A percentile compares a stretch with the other conserved stretches of the same genome.
These are phyloP conservation scores for Leishmania major DNA, from an alignment of 208 protist species.

Conservation along the genomic window DNA sequence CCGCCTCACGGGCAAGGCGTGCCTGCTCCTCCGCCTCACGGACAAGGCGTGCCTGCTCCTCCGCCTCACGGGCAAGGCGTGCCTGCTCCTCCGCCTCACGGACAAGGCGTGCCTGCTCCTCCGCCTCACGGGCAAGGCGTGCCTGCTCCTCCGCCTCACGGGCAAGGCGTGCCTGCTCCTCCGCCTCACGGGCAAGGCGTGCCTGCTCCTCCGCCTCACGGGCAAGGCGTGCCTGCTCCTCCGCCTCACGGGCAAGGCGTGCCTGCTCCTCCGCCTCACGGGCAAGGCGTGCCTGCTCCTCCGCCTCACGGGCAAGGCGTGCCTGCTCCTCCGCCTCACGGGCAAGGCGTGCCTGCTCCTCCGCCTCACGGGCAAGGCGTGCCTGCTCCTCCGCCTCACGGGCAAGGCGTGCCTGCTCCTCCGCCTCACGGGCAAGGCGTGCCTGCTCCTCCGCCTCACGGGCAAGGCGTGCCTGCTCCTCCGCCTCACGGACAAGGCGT, in stretches of 20 bases:
- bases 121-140: background rate
- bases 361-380: background rate
- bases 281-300: background rate
- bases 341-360: background rate
- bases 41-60: too few species aligned
- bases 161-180: background rate
- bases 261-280: background rate
- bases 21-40: too few species aligned
- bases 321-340: background rate
- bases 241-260: background rate
- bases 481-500: slow-evolving; percentile 16
- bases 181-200: background rate
- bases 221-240: slow-evolving; percentile 6
- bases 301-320: background rate
- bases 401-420: background rate
- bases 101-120: too few species aligned
- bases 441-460: background rate
- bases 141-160: background rate
- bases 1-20: too few species aligned
- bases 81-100: too few species aligned
- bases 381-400: background rate
- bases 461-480: background rate
- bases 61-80: too few species aligned
- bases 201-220: slow-evolving; percentile 11
- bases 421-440: background rate